These are phyloP conservation scores for Globisporangium viniferum DNA, from an alignment of 352 stramenopile species.

Conservation along the genomic window DNA sequence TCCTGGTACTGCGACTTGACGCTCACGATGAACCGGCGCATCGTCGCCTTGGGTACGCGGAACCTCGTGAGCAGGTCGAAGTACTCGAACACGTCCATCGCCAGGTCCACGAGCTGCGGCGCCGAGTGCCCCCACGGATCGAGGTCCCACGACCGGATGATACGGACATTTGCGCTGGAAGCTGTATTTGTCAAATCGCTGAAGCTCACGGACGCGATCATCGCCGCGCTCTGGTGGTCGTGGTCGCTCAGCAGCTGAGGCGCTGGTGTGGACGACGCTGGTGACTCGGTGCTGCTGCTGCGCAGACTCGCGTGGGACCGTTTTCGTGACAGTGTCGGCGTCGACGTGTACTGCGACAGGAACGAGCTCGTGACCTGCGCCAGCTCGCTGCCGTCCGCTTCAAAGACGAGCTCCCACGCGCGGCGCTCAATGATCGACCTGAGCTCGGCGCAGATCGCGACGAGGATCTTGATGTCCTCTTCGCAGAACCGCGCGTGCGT, in stretches of 20 bases:
- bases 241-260: slow-evolving; percentile 21
- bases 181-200: slow-evolving; percentile 14
- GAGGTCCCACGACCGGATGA: slow-evolving; percentile 47
- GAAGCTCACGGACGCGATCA: slow-evolving; percentile 35
- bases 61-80: slow-evolving; percentile 66
- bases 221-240: slow-evolving; percentile 26
- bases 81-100: slow-evolving; percentile 71
- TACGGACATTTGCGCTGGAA: neutral
- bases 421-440: slow-evolving; percentile 60
- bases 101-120: slow-evolving; percentile 61
- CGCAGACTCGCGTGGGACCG: slow-evolving; percentile 21
- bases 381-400: slow-evolving; percentile 46
- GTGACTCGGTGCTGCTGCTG: slow-evolving; percentile 17
- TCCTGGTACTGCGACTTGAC: slow-evolving; percentile 77
- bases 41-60: slow-evolving; percentile 44
- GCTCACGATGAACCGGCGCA: slow-evolving; percentile 62
- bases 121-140: slow-evolving; percentile 60
- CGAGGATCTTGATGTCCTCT: slow-evolving; percentile 67
- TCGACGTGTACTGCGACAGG: slow-evolving; percentile 71
- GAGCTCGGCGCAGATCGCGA: slow-evolving; percentile 62
- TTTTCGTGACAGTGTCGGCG: slow-evolving; percentile 31
- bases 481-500: slow-evolving; percentile 39
- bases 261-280: slow-evolving; percentile 11
- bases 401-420: slow-evolving; percentile 73
- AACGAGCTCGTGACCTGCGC: slow-evolving; percentile 60